phyloP scores from a whole-genome alignment of 176 grass and related monocot species.

The Aegilops bicornis region DNA sequence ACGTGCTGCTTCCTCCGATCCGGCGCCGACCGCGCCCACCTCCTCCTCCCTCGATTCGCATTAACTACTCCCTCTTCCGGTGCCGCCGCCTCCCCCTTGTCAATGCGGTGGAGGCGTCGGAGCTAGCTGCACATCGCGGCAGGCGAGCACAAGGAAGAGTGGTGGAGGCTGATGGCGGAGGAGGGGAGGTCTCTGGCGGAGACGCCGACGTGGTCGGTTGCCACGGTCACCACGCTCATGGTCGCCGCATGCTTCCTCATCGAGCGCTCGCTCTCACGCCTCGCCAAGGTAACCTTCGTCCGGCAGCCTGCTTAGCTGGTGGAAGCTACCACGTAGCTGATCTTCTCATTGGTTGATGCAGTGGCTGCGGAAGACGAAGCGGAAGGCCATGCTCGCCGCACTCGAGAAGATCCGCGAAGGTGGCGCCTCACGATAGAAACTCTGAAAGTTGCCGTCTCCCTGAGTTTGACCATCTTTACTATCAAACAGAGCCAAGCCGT shows the following conservation, averaged over 20 bases:
- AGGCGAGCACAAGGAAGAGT: background rate
- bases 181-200: slow-evolving; percentile 84
- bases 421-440: background rate
- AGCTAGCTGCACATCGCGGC: background rate
- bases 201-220: slow-evolving; percentile 98
- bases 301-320: background rate
- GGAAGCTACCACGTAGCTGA: background rate
- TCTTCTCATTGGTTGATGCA: slow-evolving; percentile 15
- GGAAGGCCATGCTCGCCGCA: slow-evolving; percentile 94
- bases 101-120: slow-evolving; percentile 8
- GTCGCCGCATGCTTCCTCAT: slow-evolving; percentile 91
- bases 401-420: slow-evolving; percentile 97
- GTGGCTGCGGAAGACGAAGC: slow-evolving; percentile 93
- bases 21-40: slow-evolving; percentile 30
- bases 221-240: slow-evolving; percentile 90
- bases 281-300: slow-evolving; percentile 46
- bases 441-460: background rate
- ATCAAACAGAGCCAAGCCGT: background rate
- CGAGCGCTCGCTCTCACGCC: slow-evolving; percentile 79
- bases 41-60: slow-evolving; percentile 26
- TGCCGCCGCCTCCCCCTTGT: background rate
- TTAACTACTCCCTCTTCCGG: slow-evolving; percentile 3
- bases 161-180: slow-evolving; percentile 22
- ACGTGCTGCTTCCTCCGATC: slow-evolving; percentile 27
- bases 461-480: background rate